Conservation (phyloP, 768 basidiomycete species). For the Lactarius vividus region DNA sequence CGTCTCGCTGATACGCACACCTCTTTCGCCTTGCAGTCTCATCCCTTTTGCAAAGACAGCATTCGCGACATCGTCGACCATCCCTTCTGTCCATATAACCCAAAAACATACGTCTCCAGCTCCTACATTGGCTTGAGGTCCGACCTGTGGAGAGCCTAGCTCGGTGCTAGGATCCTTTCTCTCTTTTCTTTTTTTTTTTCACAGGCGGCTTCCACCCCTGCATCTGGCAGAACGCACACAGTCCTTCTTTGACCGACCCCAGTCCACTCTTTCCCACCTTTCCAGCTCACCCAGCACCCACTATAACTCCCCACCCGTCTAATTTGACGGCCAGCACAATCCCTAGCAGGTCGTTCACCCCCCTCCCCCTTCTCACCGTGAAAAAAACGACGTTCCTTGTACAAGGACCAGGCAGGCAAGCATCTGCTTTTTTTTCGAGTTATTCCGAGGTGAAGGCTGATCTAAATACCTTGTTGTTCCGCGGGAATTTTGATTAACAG, state of each 20-base stretch:
- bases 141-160: slow-evolving; percentile 22
- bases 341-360: slow-evolving; percentile 1
- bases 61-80: slow-evolving; percentile 17
- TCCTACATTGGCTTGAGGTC: slow-evolving; percentile 28
- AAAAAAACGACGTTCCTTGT: slow-evolving; percentile 1
- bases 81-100: slow-evolving; percentile 6
- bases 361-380: background rate
- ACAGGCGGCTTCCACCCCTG: slow-evolving; percentile 22
- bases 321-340: slow-evolving; percentile 17
- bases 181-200: slow-evolving; percentile 11
- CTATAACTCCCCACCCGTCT: slow-evolving; percentile 7
- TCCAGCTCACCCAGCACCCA: slow-evolving; percentile 24
- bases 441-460: slow-evolving; percentile 17
- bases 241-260: slow-evolving; percentile 28
- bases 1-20: slow-evolving; percentile 38
- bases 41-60: slow-evolving; percentile 30
- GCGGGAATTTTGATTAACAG: slow-evolving; percentile 16
- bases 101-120: slow-evolving; percentile 26
- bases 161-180: slow-evolving; percentile 21
- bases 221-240: slow-evolving; percentile 27
- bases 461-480: slow-evolving; percentile 15
- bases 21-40: slow-evolving; percentile 46
- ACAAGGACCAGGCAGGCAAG: slow-evolving; percentile 11
- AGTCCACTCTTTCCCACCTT: slow-evolving; percentile 23
- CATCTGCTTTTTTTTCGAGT: background rate